phyloP scores from a whole-genome alignment of 805 yeast species.

The Wickerhamomyces subpelliculosus region DNA sequence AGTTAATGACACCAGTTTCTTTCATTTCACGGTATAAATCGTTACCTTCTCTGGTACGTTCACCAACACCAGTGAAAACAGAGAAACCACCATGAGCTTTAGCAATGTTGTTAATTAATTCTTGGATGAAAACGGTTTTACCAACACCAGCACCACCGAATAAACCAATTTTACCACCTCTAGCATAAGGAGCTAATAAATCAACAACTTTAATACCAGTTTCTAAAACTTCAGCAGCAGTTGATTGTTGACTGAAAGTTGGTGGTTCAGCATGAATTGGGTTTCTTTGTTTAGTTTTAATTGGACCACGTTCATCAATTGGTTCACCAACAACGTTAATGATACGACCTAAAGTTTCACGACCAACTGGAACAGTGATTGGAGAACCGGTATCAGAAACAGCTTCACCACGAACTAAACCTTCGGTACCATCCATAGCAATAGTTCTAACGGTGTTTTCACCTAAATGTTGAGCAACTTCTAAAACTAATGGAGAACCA shows the following conservation, averaged over 20 bases:
- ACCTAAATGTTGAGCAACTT: slow-evolving; percentile 99
- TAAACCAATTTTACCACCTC: slow-evolving; percentile 99
- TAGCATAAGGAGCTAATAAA: slow-evolving; percentile 97
- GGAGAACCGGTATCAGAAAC: slow-evolving; percentile 97
- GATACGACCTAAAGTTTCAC: slow-evolving; percentile 98
- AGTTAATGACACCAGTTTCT: slow-evolving; percentile 99
- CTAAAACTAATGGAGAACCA: slow-evolving; percentile 80
- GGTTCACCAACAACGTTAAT: slow-evolving; percentile 99
- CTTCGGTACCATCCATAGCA: slow-evolving; percentile 99
- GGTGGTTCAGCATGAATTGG: slow-evolving; percentile 99
- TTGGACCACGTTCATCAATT: slow-evolving; percentile 99
- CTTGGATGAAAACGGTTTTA: slow-evolving; percentile 99
- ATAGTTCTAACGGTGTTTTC: slow-evolving; percentile 99
- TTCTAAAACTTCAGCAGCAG: slow-evolving; percentile 96
- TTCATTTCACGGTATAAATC: slow-evolving; percentile 99
- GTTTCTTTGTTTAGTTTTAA: slow-evolving; percentile 84
- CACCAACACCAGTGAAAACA: slow-evolving; percentile 99
- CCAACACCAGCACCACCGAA: slow-evolving; percentile 99
- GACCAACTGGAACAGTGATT: slow-evolving; percentile 98
- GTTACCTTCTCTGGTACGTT: slow-evolving; percentile 99
- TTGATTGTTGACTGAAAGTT: slow-evolving; percentile 91
- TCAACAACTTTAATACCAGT: slow-evolving; percentile 99
- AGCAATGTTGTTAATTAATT: slow-evolving; percentile 98
- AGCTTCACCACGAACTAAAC: slow-evolving; percentile 94
- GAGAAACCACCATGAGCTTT: slow-evolving; percentile 99